A percentile compares a stretch with the other conserved stretches of the same genome.
Conservation (phyloP, 192 early-diverging fungal genomes). For the Coemansia sp. region DNA sequence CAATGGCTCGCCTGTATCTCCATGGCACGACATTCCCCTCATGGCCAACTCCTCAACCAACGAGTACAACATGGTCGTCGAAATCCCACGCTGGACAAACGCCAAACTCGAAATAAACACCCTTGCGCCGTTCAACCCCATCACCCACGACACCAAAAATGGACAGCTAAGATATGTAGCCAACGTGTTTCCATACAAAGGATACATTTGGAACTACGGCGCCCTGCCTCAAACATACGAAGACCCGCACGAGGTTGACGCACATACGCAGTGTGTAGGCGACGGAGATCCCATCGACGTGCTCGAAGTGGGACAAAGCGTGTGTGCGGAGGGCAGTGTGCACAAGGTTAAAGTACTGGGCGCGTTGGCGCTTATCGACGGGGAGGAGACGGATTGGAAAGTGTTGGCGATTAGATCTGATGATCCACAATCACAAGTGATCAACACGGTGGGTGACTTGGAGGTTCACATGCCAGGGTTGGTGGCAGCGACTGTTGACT, state of each 20-base stretch:
- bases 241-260: conserved; percentile 81
- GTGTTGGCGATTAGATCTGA: conserved; percentile 95
- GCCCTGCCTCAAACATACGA: conserved; percentile 99
- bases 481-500: conserved; percentile 94
- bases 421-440: conserved; percentile 91
- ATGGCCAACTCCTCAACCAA: conserved; percentile 71
- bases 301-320: conserved; percentile 91
- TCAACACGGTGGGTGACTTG: conserved; percentile 97
- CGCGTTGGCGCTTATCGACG: conserved; percentile 96
- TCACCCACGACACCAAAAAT: conserved; percentile 97
- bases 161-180: conserved; percentile 94
- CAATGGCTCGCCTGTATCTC: conserved; percentile 78
- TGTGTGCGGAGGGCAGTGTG: conserved; percentile 87
- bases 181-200: conserved; percentile 99
- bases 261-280: conserved; percentile 90
- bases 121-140: conserved; percentile 93
- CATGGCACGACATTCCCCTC: conserved; percentile 98
- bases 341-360: conserved; percentile 99
- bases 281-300: conserved; percentile 99
- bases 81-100: conserved; percentile 98
- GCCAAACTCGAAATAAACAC: conserved; percentile 97
- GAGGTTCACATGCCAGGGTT: conserved; percentile 94
- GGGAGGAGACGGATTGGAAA: conserved; percentile 99
- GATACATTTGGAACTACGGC: conserved; percentile 99
- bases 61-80: conserved; percentile 96